Conservation (phyloP, 1,139 yeast genomes). For the Yamadazyma sp. region DNA sequence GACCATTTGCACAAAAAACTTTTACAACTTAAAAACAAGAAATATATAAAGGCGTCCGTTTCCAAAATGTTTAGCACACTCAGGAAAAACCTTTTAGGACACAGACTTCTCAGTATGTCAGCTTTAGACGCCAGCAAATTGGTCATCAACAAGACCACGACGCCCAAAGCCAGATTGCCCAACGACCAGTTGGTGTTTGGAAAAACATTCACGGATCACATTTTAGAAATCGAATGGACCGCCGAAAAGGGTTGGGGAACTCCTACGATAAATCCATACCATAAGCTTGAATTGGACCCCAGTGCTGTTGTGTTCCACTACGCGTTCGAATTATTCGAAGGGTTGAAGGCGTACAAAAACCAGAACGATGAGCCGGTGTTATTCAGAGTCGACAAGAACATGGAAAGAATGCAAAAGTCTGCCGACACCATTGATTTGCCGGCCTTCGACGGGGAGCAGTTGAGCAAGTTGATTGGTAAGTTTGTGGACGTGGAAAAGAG, state of each 20-base stretch:
- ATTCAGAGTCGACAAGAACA: conserved; percentile 89
- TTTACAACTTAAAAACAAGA: not conserved
- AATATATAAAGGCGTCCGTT: not conserved
- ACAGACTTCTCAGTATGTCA: conserved; percentile 17
- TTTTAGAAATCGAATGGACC: conserved; percentile 86
- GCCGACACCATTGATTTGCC: conserved; percentile 89
- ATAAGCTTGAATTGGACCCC: conserved; percentile 74
- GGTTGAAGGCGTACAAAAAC: conserved; percentile 90
- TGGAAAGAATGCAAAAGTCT: conserved; percentile 86
- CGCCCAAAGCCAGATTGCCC: conserved; percentile 67
- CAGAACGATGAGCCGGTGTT: conserved; percentile 66
- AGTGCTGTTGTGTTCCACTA: conserved; percentile 89
- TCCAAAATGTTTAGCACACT: conserved; percentile 3
- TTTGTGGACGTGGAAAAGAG: conserved; percentile 70
- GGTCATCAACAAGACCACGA: conserved; percentile 51
- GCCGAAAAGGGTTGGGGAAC: conserved; percentile 75
- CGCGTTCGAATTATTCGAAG: conserved; percentile 94
- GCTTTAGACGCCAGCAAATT: conserved; percentile 68
- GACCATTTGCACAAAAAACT: not conserved
- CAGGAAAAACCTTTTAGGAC: not conserved
- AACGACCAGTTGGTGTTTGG: conserved; percentile 84
- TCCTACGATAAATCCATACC: conserved; percentile 87
- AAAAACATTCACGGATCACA: conserved; percentile 83
- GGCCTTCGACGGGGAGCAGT: conserved; percentile 73
- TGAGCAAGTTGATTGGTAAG: conserved; percentile 71